phyloP scores from a whole-genome alignment of 2,329 filamentous ascomycete species.

The Ceratocystis harringtonii region DNA sequence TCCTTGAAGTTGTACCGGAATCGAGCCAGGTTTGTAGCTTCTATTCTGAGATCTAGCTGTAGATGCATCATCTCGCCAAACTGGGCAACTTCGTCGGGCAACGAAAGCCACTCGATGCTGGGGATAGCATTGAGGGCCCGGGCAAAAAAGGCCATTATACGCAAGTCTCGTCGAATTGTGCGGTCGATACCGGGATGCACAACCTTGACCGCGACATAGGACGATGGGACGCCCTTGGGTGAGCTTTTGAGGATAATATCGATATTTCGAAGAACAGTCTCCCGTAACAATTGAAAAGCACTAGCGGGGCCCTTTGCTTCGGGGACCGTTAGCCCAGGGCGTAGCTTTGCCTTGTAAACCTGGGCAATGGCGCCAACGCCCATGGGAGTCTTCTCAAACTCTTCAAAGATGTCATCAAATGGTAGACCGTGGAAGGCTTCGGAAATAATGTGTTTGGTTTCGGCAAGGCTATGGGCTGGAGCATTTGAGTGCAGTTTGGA shows the following conservation, averaged over 20 bases:
- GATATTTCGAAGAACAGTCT: constrained; percentile 58
- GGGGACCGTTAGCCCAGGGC: constrained; percentile 46
- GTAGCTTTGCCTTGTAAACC: constrained; percentile 90
- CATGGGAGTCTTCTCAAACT: constrained; percentile 78
- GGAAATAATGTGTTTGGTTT: constrained; percentile 65
- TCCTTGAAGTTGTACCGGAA: constrained; percentile 87
- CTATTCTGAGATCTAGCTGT: constrained; percentile 90
- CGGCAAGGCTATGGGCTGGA: constrained; percentile 70
- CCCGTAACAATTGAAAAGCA: constrained; percentile 15
- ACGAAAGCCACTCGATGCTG: constrained; percentile 91
- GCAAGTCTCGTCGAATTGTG: constrained; percentile 74
- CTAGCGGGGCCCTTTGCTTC: constrained; percentile 24
- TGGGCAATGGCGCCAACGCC: constrained; percentile 95
- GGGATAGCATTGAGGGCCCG: constrained; percentile 69
- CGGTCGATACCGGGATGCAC: constrained; percentile 84
- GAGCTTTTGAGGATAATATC: constrained; percentile 75
- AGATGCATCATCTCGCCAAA: constrained; percentile 98
- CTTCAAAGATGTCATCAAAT: constrained; percentile 90
- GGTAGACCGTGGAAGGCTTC: constrained; percentile 63
- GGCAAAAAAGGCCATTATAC: constrained; percentile 91
- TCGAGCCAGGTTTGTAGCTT: constrained; percentile 73
- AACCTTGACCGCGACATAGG: constrained; percentile 90
- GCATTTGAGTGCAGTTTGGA: constrained; percentile 89
- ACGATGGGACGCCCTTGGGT: constrained; percentile 72
- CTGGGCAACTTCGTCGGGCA: constrained; percentile 84